Percentiles rank a stretch among this genome's conserved stretches.
Conservation (phyloP, 2,329 filamentous ascomycete species). For the Orbilia blumenaviensis region DNA sequence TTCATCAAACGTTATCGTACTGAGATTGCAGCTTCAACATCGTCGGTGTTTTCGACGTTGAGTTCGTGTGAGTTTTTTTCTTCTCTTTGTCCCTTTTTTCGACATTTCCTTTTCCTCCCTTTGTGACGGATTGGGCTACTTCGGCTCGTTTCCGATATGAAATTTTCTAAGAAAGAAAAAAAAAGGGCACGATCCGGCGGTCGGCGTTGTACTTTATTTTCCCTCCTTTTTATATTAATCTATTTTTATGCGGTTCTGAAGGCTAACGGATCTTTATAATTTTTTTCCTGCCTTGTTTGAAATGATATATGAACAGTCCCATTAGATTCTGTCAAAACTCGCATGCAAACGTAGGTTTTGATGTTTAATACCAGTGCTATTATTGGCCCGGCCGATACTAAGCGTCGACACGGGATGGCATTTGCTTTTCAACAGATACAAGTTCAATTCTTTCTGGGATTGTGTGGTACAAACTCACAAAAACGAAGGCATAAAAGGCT, state of each 20-base stretch:
- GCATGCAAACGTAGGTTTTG: constrained; percentile 74
- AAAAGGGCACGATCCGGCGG: not conserved
- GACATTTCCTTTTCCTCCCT: not conserved
- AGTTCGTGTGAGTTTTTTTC: constrained; percentile 43
- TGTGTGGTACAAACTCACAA: constrained; percentile 79
- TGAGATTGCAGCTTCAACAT: constrained; percentile 72
- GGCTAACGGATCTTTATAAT: not conserved
- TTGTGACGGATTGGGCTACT: not conserved
- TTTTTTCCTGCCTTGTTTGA: not conserved
- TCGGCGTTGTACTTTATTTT: no score
- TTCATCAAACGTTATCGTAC: constrained; percentile 81
- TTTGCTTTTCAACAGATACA: constrained; percentile 65
- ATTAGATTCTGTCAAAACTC: constrained; percentile 87
- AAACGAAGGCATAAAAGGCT: constrained; percentile 76
- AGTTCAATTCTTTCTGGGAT: constrained; percentile 76
- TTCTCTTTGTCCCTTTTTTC: not conserved
- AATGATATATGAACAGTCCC: constrained; percentile 70
- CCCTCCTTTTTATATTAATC: not conserved
- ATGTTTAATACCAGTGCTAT: constrained; percentile 12
- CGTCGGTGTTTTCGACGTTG: constrained; percentile 51
- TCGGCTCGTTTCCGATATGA: not conserved
- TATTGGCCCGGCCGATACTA: constrained; percentile 54
- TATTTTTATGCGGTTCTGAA: constrained; percentile 6
- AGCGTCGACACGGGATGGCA: constrained; percentile 10
- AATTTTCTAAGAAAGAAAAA: not conserved